A percentile compares a stretch with the other conserved stretches of the same genome.
These are phyloP conservation scores for Thalia dealbata DNA, from an alignment of 176 grass and related monocot species.

Conservation along the genomic window DNA sequence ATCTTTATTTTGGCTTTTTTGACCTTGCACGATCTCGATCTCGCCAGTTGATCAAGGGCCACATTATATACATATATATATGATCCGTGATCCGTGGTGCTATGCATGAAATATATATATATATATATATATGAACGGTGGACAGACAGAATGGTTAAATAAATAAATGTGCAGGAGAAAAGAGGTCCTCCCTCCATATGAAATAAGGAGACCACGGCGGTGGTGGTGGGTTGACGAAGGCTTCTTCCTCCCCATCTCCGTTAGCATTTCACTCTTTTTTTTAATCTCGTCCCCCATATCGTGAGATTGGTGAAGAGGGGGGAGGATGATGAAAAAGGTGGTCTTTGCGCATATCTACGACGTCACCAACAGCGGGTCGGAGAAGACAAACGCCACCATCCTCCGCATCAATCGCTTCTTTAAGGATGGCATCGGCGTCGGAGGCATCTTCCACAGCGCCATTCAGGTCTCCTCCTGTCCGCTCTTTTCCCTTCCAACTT, in stretches of 20 bases:
- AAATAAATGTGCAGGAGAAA: no score
- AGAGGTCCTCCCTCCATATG: no score
- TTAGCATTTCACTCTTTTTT: not conserved
- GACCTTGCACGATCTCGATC: no score
- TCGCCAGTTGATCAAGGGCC: no score
- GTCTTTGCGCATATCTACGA: constrained; percentile 54
- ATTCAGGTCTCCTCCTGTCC: constrained; percentile 25
- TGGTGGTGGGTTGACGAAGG: not conserved
- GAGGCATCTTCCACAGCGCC: constrained; percentile 60
- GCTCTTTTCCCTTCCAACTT: no score
- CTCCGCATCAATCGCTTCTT: constrained; percentile 58
- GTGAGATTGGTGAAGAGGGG: not conserved
- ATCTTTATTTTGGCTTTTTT: no score
- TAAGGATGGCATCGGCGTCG: constrained; percentile 47
- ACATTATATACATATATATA: no score
- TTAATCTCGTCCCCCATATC: not conserved
- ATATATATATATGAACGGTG: no score
- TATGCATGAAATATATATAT: no score
- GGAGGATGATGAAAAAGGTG: not conserved
- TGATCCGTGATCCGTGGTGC: no score
- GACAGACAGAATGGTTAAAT: no score
- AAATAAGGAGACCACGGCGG: not conserved
- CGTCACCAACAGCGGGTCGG: constrained; percentile 26
- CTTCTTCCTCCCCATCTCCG: not conserved
- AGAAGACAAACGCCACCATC: constrained; percentile 29